Base-by-base conservation (phyloP, 2,329 filamentous ascomycete species). In the Exophiala sp. region DNA sequence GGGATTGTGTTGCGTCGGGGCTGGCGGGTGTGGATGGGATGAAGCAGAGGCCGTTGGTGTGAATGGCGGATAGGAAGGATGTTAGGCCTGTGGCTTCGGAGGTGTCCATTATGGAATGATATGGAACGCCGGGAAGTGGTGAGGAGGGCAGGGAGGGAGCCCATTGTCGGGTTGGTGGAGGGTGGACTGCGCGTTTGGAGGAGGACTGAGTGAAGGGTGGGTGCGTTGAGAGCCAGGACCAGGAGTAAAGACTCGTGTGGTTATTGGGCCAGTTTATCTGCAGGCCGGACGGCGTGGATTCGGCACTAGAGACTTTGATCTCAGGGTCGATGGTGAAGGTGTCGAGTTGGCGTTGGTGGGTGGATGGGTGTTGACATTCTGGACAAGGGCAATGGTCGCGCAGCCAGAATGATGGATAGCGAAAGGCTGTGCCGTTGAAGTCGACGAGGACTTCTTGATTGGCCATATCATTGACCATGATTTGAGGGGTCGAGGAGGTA, bases 351-450 rank as follows among this genome's bases (percentile, higher is more conserved):
- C 86, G 75, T 69, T 91, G 88, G 68, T 78, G 82, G 3, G 88
- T 91, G 57, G 84, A 80, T 52, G 81, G 80, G 68, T 90, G 85
- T 20, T 87, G 77, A 65, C 88, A 91, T 55, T 73, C 68, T 1
- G 69, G 63, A 65, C 87, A 91, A 54, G 83, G 85, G 65, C 88
- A 91, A 64, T 89, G 87, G 63, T 91, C 87, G 58, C 87, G 85
- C 20, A 68, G 16, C 65, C 59, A 62, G 36, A 65, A 64, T 5
- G 58, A 61, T 7, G 62, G 62, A 45, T 60, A 64, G 2, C 62
- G 54, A 12, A 61, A 40, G 18, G 60, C 58, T 9, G 54, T 54
- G 10, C 58, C 55, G 50, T 57, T 47, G 53, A 62, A 61, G 47
- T 62, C 60, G 34, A 63, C 51, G 24, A 63, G 54, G 34, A 63